Evolutionary conservation across 257 asterid genomes (phyloP).

Genomic region (Avicennia marina): DNA sequence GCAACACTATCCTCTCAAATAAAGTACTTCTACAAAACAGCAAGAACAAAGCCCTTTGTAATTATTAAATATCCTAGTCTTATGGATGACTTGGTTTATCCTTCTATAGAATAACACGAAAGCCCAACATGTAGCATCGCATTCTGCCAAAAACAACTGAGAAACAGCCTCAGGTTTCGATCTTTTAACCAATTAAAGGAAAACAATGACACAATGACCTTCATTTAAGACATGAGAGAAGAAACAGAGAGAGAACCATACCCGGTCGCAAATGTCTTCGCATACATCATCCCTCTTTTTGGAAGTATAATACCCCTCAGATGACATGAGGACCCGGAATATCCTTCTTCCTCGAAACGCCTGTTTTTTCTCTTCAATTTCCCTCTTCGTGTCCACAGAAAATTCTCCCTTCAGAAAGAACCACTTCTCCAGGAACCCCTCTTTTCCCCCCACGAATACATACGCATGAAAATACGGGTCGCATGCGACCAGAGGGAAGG

Average conservation of each 20-base stretch:
- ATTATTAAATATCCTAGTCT: no score
- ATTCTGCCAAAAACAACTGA: no score
- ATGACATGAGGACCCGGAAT: conserved; percentile 18
- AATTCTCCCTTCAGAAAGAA: neutral
- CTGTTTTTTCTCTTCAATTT: neutral
- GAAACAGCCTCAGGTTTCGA: neutral
- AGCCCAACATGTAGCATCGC: no score
- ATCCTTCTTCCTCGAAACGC: neutral
- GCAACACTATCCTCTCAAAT: no score
- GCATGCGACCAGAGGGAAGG: conserved; percentile 24
- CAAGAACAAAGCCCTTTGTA: no score
- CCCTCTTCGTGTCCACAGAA: neutral
- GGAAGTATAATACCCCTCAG: conserved; percentile 30
- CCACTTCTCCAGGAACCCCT: conserved; percentile 8
- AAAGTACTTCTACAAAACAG: no score
- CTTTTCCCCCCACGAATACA: conserved; percentile 19
- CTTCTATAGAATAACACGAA: no score
- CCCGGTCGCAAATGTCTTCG: conserved; percentile 49
- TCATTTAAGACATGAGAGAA: neutral
- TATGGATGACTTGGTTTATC: no score
- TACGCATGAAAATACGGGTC: conserved; percentile 11
- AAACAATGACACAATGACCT: neutral
- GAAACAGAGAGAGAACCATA: conserved; percentile 13
- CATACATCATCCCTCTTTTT: conserved; percentile 48
- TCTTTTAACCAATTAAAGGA: conserved; percentile 6